Evolutionary conservation across 148 eudicot species (phyloP).

Genomic region (Dianthus caryophyllus): DNA sequence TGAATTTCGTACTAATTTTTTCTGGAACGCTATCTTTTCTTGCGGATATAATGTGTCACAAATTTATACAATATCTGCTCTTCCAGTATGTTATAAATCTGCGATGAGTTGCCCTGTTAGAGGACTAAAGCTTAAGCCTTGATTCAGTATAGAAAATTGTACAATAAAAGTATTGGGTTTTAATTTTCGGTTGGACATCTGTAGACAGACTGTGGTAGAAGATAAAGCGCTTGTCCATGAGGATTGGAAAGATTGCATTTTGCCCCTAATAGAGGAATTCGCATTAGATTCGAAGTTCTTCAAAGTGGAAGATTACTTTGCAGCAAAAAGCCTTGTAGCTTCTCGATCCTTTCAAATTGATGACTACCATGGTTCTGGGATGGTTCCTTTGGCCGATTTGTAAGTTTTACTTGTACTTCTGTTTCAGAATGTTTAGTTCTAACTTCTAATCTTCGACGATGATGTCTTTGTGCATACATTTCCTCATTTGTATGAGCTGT

Average conservation of each 20-base stretch:
- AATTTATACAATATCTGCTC: neutral
- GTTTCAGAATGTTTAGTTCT: neutral
- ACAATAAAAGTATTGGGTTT: neutral
- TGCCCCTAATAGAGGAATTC: conserved; percentile 47
- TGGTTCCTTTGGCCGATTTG: conserved; percentile 99
- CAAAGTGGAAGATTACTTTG: conserved; percentile 60
- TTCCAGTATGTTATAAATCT: neutral
- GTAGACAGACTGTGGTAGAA: conserved; percentile 78
- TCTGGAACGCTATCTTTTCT: neutral
- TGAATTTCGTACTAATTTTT: neutral
- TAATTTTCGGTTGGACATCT: conserved; percentile 21
- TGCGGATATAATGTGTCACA: neutral
- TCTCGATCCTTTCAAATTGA: conserved; percentile 90
- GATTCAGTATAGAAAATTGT: neutral
- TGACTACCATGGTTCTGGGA: conserved; percentile 77
- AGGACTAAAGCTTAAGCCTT: neutral
- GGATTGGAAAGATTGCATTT: conserved; percentile 84
- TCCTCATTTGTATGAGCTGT: neutral
- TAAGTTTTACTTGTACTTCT: conserved; percentile 34
- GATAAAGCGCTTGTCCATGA: conserved; percentile 62
- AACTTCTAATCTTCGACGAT: neutral
- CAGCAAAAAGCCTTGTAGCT: conserved; percentile 87
- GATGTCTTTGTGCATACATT: neutral
- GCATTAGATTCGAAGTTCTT: conserved; percentile 57
- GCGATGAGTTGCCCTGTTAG: neutral